Conservation (phyloP, 305 asterid genomes). For the Plantago rigida region DNA sequence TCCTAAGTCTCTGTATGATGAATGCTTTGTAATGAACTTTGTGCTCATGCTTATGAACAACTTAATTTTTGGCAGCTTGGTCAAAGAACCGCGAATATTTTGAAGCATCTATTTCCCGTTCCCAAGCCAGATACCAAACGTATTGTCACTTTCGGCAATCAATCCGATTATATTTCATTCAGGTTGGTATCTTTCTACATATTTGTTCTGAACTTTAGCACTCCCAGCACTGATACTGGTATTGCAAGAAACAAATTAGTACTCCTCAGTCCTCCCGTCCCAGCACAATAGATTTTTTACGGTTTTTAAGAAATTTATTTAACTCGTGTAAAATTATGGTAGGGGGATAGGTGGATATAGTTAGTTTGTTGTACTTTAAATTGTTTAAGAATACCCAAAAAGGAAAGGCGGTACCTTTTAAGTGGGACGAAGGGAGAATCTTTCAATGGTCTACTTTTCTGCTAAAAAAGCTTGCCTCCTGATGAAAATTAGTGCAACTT, state of each 20-base stretch:
- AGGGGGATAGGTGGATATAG: no score
- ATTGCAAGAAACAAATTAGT: no score
- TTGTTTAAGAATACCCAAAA: no score
- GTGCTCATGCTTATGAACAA: slow-evolving; percentile 6
- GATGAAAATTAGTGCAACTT: not conserved
- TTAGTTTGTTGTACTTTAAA: no score
- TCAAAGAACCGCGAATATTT: slow-evolving; percentile 69
- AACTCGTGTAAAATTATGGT: no score
- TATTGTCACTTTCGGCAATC: slow-evolving; percentile 67
- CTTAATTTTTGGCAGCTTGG: slow-evolving; percentile 55
- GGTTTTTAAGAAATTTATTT: no score
- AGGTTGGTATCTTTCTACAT: slow-evolving; percentile 39
- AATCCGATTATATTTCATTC: slow-evolving; percentile 73
- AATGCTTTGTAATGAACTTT: not conserved
- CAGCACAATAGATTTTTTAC: no score
- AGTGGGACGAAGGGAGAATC: not conserved
- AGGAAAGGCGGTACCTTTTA: no score
- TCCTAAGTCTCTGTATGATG: not conserved
- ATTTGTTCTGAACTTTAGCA: slow-evolving; percentile 12
- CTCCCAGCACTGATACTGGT: not conserved
- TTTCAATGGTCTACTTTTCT: no score
- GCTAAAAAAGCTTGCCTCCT: not conserved
- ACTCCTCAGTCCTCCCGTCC: no score
- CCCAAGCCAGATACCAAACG: slow-evolving; percentile 91
- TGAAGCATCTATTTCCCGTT: slow-evolving; percentile 78